A percentile compares a stretch with the other conserved stretches of the same genome.
Conservation (phyloP, 306 rosid species). For the Vicia sativa region DNA sequence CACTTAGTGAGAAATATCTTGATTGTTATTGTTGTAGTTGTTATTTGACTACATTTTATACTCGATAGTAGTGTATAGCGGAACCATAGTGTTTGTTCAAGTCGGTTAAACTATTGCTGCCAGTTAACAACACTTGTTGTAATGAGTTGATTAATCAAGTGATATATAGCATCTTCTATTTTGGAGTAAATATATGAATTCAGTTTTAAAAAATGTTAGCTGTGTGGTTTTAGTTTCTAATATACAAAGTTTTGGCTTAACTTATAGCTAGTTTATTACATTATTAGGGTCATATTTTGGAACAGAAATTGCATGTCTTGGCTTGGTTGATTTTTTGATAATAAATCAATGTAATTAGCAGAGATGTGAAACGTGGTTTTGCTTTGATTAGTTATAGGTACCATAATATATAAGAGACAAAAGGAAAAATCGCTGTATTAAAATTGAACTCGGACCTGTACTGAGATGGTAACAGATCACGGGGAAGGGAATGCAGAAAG, state of each 20-base stretch:
- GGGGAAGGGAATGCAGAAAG: neutral
- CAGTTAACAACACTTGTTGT: neutral
- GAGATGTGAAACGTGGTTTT: neutral
- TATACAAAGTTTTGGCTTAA: neutral
- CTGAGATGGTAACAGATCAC: neutral
- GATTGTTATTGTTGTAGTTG: too few species aligned
- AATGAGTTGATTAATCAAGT: conserved; percentile 16
- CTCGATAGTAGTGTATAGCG: neutral
- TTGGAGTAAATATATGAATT: neutral
- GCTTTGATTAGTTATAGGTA: neutral
- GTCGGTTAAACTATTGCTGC: neutral
- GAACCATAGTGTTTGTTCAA: neutral
- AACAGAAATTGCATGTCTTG: neutral
- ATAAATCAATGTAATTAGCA: neutral
- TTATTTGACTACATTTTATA: neutral
- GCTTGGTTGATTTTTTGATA: neutral
- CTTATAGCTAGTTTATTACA: neutral
- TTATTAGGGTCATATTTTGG: neutral
- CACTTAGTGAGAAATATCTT: too few species aligned
- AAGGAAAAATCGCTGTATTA: neutral
- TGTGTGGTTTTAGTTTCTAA: neutral
- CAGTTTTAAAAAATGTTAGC: neutral
- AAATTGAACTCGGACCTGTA: neutral
- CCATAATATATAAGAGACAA: neutral
- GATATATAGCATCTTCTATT: conserved; percentile 8